Base-by-base conservation (phyloP, 345 rosid genomes). In the Linum lewisii region DNA sequence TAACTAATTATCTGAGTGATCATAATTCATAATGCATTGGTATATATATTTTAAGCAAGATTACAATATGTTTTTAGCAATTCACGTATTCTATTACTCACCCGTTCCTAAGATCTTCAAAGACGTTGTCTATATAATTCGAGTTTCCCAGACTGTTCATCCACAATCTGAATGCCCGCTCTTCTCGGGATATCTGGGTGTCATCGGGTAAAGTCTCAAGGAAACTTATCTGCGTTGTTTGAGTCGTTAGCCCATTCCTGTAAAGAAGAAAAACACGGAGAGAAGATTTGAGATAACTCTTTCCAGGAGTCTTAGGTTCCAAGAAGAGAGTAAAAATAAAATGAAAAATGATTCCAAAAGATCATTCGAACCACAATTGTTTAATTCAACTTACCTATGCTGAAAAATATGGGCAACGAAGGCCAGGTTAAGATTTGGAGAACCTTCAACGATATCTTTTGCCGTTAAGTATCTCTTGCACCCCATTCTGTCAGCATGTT, bases 51-150 rank as follows among this genome's bases (percentile, higher is more conserved):
- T 3, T 29, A 29, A 1, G 4, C 34, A 29, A 29, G 34, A 29
- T 29, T 29, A 8, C 34, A 29, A 29, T 29, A 29, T 3, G 0
- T 29, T 29, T 29, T 29, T 29, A 55, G 59, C 19, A 52, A 54
- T 16, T 25, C 29, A 24, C 16, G 19, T 47, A 58, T 26, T 58
- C 63, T 20, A 57, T 29, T 51, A 69, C 80, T 78, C 34, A 92
- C 99, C 99, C 99, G 67, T 93, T 86, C 79, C 97, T 86, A 42
- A 93, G 87, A 79, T 93, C 99, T 74, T 93, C 99, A 67, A 93
- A 93, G 57, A 89, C 97, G 21, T 89, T 93, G 71, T 89, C 74
- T 29, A 93, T 87, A 36, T 81, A 85, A 2, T 74, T 51, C 6
- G 85, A 83, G 73, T 87, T 78, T 71, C 91, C 99, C 57, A 88